These are phyloP conservation scores for Cercospora sp. DNA, from an alignment of 2,329 filamentous ascomycete genomes.

Conservation along the genomic window DNA sequence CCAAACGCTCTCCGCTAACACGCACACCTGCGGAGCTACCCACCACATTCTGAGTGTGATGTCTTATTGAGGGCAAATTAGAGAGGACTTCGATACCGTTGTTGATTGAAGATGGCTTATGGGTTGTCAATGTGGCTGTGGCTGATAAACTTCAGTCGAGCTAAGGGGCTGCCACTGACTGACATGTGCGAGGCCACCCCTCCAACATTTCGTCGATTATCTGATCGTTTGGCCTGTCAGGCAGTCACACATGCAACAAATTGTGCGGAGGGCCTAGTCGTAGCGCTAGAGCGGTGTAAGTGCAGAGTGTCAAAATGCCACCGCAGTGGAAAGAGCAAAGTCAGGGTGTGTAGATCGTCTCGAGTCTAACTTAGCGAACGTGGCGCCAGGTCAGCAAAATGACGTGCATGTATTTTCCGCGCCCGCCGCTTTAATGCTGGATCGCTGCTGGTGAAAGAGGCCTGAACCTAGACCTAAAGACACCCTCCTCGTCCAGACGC, in stretches of 20 bases:
- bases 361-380: not conserved
- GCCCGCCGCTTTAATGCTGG: not conserved
- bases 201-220: not conserved
- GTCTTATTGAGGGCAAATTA: not conserved
- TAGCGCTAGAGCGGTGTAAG: not conserved
- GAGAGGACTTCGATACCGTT: not conserved
- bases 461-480: not conserved
- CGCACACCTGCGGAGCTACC: not conserved
- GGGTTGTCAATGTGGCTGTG: not conserved
- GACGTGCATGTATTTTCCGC: not conserved
- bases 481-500: not conserved
- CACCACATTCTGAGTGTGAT: not conserved
- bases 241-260: not conserved
- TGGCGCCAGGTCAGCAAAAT: not conserved
- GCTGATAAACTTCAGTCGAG: not conserved
- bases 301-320: not conserved
- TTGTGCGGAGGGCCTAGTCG: not conserved
- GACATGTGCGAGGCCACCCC: not conserved
- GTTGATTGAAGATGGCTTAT: not conserved
- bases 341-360: not conserved
- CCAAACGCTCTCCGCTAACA: not conserved
- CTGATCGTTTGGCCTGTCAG: not conserved
- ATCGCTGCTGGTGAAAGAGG: not conserved
- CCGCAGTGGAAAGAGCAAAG: not conserved
- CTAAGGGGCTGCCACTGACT: constrained; percentile 6